Evolutionary conservation across 345 rosid genomes (phyloP).

Genomic region (Schrenkiella parvula): DNA sequence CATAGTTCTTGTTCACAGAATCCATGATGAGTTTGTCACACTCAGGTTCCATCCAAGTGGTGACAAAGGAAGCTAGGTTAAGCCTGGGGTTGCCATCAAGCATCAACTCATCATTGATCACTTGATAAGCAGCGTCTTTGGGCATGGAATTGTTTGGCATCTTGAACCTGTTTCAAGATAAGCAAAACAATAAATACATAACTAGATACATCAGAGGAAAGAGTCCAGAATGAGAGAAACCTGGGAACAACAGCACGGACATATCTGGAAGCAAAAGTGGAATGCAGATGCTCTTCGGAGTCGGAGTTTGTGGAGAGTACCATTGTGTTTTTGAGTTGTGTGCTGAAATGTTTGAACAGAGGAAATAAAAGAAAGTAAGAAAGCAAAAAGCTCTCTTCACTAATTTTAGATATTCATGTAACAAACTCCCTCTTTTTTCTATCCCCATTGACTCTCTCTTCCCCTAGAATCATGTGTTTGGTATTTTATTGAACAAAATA

Average conservation of each 20-base stretch:
- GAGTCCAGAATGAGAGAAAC: slow-evolving; percentile 1
- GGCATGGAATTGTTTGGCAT: slow-evolving; percentile 64
- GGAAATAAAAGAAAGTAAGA: slow-evolving; percentile 1
- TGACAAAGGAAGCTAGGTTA: slow-evolving; percentile 74
- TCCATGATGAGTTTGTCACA: slow-evolving; percentile 73
- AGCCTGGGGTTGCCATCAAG: slow-evolving; percentile 77
- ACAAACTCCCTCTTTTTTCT: slow-evolving; percentile 9
- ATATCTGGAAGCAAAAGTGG: slow-evolving; percentile 80
- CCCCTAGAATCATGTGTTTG: slow-evolving; percentile 5
- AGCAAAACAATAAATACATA: background rate
- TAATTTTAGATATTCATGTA: slow-evolving; percentile 25
- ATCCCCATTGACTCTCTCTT: slow-evolving; percentile 26
- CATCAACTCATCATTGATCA: slow-evolving; percentile 75
- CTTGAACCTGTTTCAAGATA: slow-evolving; percentile 42
- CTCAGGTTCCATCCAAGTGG: slow-evolving; percentile 91
- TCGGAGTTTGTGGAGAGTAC: slow-evolving; percentile 44
- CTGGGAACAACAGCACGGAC: slow-evolving; percentile 64
- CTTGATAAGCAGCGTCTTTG: slow-evolving; percentile 74
- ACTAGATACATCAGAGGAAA: background rate
- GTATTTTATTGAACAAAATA: background rate
- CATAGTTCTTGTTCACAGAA: slow-evolving; percentile 66
- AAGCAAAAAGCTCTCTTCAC: slow-evolving; percentile 1
- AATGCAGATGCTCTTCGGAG: slow-evolving; percentile 49
- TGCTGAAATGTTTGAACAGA: background rate
- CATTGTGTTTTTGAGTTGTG: slow-evolving; percentile 31